Percentiles rank a stretch among this genome's conserved stretches.
phyloP scores from a whole-genome alignment of 352 stramenopile species.

The Phytophthora sojae region DNA sequence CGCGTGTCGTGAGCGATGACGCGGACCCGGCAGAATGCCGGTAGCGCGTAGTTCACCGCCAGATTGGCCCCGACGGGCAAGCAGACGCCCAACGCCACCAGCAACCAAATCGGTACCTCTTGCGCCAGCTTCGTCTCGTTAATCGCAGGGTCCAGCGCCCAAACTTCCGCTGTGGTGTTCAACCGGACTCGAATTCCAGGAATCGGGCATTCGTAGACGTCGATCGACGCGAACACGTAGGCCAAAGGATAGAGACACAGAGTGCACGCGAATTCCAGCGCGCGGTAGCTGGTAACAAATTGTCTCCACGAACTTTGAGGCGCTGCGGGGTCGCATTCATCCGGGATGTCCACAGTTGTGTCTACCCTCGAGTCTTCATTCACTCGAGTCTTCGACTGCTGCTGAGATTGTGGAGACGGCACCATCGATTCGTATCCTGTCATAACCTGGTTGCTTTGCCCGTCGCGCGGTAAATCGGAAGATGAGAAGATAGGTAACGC shows the following conservation, averaged over 20 bases:
- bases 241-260: constrained; percentile 49
- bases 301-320: constrained; percentile 5
- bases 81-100: constrained; percentile 32
- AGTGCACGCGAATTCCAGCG: constrained; percentile 56
- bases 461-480: background rate
- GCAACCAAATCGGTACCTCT: constrained; percentile 51
- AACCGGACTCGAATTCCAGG: constrained; percentile 48
- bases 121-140: constrained; percentile 46
- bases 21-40: constrained; percentile 47
- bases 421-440: constrained; percentile 5
- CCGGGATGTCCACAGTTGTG: constrained; percentile 9
- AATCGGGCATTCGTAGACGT: constrained; percentile 51
- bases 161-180: constrained; percentile 45
- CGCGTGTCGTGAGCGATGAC: constrained; percentile 70
- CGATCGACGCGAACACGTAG: constrained; percentile 52
- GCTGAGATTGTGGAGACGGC: constrained; percentile 2
- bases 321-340: background rate
- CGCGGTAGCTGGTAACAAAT: constrained; percentile 38
- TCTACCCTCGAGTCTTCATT: background rate
- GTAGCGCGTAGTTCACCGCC: constrained; percentile 57
- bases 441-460: constrained; percentile 9
- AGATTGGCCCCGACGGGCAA: constrained; percentile 55
- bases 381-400: constrained; percentile 6
- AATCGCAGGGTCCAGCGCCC: constrained; percentile 49
- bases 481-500: constrained; percentile 3